Conservation (phyloP, 345 rosid genomes). For the Populus nigra region DNA sequence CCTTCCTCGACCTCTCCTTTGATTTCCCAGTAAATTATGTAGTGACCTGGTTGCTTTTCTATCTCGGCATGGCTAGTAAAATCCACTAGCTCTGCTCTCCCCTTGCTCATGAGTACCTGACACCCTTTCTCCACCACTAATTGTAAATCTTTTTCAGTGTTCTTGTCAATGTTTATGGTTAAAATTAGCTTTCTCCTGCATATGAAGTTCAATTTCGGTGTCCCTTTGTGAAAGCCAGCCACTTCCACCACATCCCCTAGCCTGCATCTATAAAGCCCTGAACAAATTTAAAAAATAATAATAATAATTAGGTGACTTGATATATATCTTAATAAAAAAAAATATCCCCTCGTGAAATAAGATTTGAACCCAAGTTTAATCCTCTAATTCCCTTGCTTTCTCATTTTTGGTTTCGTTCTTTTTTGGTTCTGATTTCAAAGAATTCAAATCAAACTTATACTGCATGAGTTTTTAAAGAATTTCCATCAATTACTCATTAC, state of each 20-base stretch:
- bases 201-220: conserved; percentile 82
- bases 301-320: not conserved
- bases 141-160: conserved; percentile 91
- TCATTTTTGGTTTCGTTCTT: not conserved
- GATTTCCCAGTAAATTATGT: conserved; percentile 88
- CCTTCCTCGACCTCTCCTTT: conserved; percentile 69
- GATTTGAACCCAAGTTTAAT: too few relatives aligned
- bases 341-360: not conserved
- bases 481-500: not conserved
- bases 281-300: not conserved
- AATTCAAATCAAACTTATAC: too few relatives aligned
- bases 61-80: conserved; percentile 81
- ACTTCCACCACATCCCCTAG: conserved; percentile 94
- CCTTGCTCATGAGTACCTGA: conserved; percentile 40
- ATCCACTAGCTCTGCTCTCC: conserved; percentile 68
- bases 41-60: conserved; percentile 64
- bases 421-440: too few relatives aligned
- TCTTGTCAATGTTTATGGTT: conserved; percentile 87
- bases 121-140: conserved; percentile 67
- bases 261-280: conserved; percentile 78
- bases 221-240: conserved; percentile 63
- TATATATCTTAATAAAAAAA: not conserved
- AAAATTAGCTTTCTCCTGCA: conserved; percentile 83
- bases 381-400: too few relatives aligned
- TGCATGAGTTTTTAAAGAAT: too few relatives aligned